Percentiles rank a stretch among this genome's conserved stretches.
These are phyloP conservation scores for Pneumocystis sp. DNA, from an alignment of 1,139 yeast species.

Conservation along the genomic window DNA sequence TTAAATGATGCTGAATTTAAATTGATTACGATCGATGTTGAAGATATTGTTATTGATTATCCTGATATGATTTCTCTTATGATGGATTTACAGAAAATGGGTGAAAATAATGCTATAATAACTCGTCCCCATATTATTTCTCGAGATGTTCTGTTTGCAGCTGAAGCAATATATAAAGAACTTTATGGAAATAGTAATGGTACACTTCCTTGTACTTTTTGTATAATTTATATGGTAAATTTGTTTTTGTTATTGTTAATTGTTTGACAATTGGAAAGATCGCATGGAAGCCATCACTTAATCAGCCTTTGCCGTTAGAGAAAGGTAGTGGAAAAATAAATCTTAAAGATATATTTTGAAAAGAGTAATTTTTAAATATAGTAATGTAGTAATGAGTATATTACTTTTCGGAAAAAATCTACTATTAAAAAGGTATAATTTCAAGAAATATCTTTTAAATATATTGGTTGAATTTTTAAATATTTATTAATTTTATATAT, in stretches of 20 bases:
- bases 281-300: constrained; percentile 69
- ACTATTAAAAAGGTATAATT: not conserved
- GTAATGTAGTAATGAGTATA: not conserved
- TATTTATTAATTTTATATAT: not conserved
- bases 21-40: constrained; percentile 70
- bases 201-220: constrained; percentile 42
- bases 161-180: constrained; percentile 57
- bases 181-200: constrained; percentile 53
- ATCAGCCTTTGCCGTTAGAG: constrained; percentile 56
- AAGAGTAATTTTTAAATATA: not conserved
- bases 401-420: not conserved
- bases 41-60: constrained; percentile 69
- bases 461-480: not conserved
- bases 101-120: constrained; percentile 62
- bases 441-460: not conserved
- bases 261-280: constrained; percentile 23
- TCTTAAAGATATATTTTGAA: constrained; percentile 39
- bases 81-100: constrained; percentile 66
- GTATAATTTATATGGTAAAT: constrained; percentile 48
- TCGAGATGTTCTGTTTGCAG: constrained; percentile 54
- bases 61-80: constrained; percentile 57
- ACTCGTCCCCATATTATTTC: constrained; percentile 38
- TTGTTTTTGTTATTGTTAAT: not conserved
- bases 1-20: constrained; percentile 64
- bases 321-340: constrained; percentile 58